Evolutionary conservation across 169 alveolate species (phyloP).

Genomic region (Cardiosporidium cionae): DNA sequence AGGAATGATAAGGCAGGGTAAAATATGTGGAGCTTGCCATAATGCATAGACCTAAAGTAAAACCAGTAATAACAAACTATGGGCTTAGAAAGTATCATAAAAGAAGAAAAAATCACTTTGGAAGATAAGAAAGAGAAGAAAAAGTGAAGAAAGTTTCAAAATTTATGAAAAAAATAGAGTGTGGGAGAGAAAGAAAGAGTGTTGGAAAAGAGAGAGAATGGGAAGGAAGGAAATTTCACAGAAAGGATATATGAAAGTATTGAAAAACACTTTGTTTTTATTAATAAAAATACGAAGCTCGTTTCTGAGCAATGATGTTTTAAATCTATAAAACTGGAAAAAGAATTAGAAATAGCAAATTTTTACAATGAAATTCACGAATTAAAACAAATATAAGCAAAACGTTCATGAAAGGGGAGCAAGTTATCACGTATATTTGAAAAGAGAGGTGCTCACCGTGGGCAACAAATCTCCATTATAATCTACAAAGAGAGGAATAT

Average conservation of each 20-base stretch:
- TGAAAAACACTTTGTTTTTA: neutral
- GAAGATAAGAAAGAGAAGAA: neutral
- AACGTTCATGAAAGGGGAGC: neutral
- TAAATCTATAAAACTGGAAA: neutral
- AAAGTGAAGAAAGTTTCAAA: neutral
- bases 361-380: neutral
- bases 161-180: neutral
- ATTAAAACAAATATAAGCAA: neutral
- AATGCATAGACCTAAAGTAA: slow-evolving; percentile 16
- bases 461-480: slow-evolving; percentile 20
- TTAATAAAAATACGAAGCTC: neutral
- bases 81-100: neutral
- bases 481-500: neutral
- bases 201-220: neutral
- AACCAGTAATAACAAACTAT: neutral
- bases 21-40: slow-evolving; percentile 15
- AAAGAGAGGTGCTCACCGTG: neutral
- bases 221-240: neutral
- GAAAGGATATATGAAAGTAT: neutral
- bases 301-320: too few relatives aligned
- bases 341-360: neutral
- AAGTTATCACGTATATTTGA: neutral
- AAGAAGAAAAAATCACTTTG: neutral
- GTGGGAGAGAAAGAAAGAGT: neutral
- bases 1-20: slow-evolving; percentile 11